Percentiles rank a stretch among this genome's conserved stretches.
Evolutionary conservation across 192 early-diverging fungal species (phyloP).

Genomic region (Ambispora gerdemannii): DNA sequence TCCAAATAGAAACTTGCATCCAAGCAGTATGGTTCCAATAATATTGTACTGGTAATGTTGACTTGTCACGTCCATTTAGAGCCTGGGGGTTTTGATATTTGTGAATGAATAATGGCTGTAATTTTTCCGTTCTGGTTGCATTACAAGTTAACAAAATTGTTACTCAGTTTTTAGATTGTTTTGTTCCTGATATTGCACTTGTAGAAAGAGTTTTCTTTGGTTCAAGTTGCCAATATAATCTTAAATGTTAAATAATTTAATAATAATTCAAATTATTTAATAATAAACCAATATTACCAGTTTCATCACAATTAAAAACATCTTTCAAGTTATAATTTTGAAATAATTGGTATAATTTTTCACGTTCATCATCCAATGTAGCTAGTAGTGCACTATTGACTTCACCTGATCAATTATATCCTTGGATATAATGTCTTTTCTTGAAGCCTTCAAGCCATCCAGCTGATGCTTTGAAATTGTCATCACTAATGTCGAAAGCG

Average conservation of each 20-base stretch:
- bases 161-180: not conserved
- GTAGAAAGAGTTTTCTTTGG: too few species aligned
- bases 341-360: too few species aligned
- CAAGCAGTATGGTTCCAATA: too few species aligned
- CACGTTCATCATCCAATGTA: not conserved
- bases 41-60: not conserved
- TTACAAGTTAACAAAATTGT: slow-evolving; percentile 1
- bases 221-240: too few species aligned
- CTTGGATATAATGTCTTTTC: too few species aligned
- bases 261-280: too few species aligned
- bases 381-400: not conserved
- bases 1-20: not conserved
- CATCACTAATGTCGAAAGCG: too few species aligned
- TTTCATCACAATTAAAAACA: slow-evolving; percentile 17
- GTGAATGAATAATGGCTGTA: not conserved
- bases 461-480: too few species aligned
- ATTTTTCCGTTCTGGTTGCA: not conserved
- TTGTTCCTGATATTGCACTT: too few species aligned
- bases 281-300: not conserved
- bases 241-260: too few species aligned
- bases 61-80: not conserved
- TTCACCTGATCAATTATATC: too few species aligned
- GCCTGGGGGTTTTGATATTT: not conserved
- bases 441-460: too few species aligned
- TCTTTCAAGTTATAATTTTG: slow-evolving; percentile 8